Evolutionary conservation across 169 alveolate species (phyloP).

Genomic region (Plasmodium billcollinsi): DNA sequence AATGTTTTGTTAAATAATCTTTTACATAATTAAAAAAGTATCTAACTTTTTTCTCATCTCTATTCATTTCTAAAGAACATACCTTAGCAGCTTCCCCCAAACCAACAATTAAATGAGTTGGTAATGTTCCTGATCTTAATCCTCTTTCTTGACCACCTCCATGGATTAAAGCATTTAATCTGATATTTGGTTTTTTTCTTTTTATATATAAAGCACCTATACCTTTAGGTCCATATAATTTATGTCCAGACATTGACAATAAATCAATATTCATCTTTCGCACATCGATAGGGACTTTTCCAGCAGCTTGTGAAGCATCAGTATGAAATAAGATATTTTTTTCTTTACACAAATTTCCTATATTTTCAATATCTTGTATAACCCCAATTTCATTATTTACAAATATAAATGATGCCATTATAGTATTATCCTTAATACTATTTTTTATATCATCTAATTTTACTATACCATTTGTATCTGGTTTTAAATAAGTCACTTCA

Average conservation of each 20-base stretch:
- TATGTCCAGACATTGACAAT: conserved; percentile 97
- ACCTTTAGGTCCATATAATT: conserved; percentile 99
- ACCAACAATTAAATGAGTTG: conserved; percentile 95
- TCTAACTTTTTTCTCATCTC: conserved; percentile 92
- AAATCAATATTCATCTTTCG: conserved; percentile 93
- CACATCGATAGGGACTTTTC: conserved; percentile 95
- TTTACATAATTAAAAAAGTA: conserved; percentile 88
- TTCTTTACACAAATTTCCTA: conserved; percentile 95
- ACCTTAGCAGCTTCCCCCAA: conserved; percentile 97
- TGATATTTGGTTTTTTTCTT: conserved; percentile 95
- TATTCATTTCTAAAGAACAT: conserved; percentile 93
- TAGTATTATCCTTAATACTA: conserved; percentile 96
- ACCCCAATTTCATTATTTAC: conserved; percentile 99
- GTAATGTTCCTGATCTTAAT: conserved; percentile 96
- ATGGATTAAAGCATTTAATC: conserved; percentile 95
- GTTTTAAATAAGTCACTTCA: conserved; percentile 96
- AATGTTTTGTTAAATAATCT: conserved; percentile 77
- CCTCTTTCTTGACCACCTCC: conserved; percentile 99
- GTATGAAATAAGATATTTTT: conserved; percentile 95
- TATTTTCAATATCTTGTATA: conserved; percentile 93
- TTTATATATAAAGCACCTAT: conserved; percentile 97
- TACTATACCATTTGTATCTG: conserved; percentile 92
- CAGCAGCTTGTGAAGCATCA: conserved; percentile 96
- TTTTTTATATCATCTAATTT: conserved; percentile 89
- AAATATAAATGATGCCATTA: conserved; percentile 93